phyloP scores from a whole-genome alignment of 2,329 filamentous ascomycete genomes.

The Fusarium buharicum region DNA sequence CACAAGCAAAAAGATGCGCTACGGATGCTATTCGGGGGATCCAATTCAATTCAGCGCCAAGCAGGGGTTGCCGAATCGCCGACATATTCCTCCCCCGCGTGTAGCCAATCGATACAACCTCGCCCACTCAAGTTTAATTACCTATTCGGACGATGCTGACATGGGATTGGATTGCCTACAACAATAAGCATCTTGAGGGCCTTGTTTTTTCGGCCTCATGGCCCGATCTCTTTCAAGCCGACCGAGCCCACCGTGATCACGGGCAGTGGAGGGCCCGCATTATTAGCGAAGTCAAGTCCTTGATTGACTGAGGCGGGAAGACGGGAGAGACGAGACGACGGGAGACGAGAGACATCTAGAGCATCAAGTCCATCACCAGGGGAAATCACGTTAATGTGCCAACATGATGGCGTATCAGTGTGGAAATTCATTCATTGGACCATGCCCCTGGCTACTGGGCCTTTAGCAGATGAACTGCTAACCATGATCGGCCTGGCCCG shows the following conservation, averaged over 20 bases:
- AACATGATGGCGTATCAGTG: constrained; percentile 9
- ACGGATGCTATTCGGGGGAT: constrained; percentile 13
- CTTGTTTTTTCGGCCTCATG: constrained; percentile 23
- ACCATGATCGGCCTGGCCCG: constrained; percentile 30
- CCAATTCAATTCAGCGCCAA: constrained; percentile 9
- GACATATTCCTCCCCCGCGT: constrained; percentile 14
- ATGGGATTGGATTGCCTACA: constrained; percentile 20
- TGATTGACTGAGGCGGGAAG: constrained; percentile 14
- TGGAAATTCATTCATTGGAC: constrained; percentile 13
- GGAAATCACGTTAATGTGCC: constrained; percentile 13
- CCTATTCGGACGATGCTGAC: constrained; percentile 23
- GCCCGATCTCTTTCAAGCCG: constrained; percentile 26
- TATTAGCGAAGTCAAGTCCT: neutral
- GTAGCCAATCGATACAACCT: constrained; percentile 38
- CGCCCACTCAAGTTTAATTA: constrained; percentile 43
- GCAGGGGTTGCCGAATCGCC: constrained; percentile 31
- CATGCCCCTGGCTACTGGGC: constrained; percentile 22
- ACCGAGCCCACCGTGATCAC: neutral
- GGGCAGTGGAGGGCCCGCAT: constrained; percentile 4
- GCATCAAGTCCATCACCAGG: constrained; percentile 1
- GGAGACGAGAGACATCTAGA: constrained; percentile 12
- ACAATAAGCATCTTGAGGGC: neutral
- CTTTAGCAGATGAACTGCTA: constrained; percentile 28
- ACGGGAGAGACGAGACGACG: constrained; percentile 22
- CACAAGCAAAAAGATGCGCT: constrained; percentile 13